Base-by-base conservation (phyloP, 2,329 filamentous ascomycete genomes). In the Aspergillus candidus region DNA sequence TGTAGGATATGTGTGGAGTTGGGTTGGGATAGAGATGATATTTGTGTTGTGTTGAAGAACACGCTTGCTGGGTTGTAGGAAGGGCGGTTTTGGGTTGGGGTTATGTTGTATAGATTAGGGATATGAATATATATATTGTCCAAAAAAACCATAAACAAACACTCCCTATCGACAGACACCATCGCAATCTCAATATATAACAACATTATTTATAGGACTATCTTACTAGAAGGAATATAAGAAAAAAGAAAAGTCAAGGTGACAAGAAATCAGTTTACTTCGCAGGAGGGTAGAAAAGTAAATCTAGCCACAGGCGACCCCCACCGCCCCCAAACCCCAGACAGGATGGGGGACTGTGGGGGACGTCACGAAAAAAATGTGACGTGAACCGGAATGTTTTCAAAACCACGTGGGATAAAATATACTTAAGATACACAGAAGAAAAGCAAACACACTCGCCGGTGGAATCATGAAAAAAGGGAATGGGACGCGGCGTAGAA, bases 341-440 rank as follows among this genome's bases (percentile, higher is more conserved):
- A 27, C 22, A 27, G 7, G 22, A 27, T 10, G 22, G 22, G 22
- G 6, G 22, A 27, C 22, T 10, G 22, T 42, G 47, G 50, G 6
- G 46, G 44, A 46, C 51, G 35, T 32, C 44, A 47, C 22, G 49
- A 52, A 55, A 47, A 14, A 48, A 52, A 55, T 52, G 50, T 56
- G 55, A 57, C 53, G 50, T 52, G 52, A 48, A 52, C 47, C 40
- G 49, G 50, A 53, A 27, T 27, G 22, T 51, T 55, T 51, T 44
- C 51, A 51, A 56, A 52, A 52, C 51, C 56, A 59, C 58, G 56
- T 52, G 51, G 49, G 51, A 50, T 47, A 27, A 7, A 52, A 58
- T 51, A 60, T 58, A 52, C 56, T 27, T 62, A 64, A 64, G 59
- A 64, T 65, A 65, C 61, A 65, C 50, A 58, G 59, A 61, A 60